A percentile compares a stretch with the other conserved stretches of the same genome.
Evolutionary conservation across 768 basidiomycete species (phyloP).

Genomic region (Clitopilus hobsonii): DNA sequence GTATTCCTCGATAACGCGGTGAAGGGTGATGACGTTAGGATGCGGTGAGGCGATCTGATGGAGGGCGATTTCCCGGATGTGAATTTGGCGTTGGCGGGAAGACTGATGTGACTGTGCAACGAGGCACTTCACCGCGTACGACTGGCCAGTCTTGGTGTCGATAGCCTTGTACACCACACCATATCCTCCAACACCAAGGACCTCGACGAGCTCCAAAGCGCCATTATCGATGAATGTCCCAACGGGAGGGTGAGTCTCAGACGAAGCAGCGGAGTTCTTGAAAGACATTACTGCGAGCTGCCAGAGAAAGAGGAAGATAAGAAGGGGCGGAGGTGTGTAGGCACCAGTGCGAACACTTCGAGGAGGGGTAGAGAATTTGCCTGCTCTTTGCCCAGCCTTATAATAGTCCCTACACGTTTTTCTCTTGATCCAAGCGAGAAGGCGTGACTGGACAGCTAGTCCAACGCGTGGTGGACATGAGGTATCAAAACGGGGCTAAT

Average conservation of each 20-base stretch:
- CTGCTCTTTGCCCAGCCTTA: conserved; percentile 7
- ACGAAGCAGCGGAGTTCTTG: conserved; percentile 51
- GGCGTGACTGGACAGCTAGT: conserved; percentile 39
- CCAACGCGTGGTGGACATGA: conserved; percentile 75
- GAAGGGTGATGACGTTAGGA: conserved; percentile 81
- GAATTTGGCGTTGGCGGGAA: conserved; percentile 64
- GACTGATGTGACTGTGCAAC: conserved; percentile 43
- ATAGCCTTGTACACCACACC: conserved; percentile 92
- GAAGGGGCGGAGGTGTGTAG: conserved; percentile 25
- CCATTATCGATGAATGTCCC: conserved; percentile 84
- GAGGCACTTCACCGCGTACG: conserved; percentile 92
- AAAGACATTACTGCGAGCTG: conserved; percentile 42
- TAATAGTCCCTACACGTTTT: conserved; percentile 15
- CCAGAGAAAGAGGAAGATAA: conserved; percentile 16
- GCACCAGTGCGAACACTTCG: conserved; percentile 45
- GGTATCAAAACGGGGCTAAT: conserved; percentile 56
- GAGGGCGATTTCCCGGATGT: conserved; percentile 84
- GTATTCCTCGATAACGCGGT: conserved; percentile 82
- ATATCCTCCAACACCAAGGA: conserved; percentile 92
- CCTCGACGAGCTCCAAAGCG: conserved; percentile 75
- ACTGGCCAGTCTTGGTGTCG: conserved; percentile 48
- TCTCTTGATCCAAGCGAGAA: conserved; percentile 12
- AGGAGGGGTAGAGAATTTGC: conserved; percentile 16
- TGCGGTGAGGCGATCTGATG: conserved; percentile 74
- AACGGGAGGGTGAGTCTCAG: conserved; percentile 41